phyloP scores from a whole-genome alignment of 805 yeast species.

The Metschnikowia koreensis region DNA sequence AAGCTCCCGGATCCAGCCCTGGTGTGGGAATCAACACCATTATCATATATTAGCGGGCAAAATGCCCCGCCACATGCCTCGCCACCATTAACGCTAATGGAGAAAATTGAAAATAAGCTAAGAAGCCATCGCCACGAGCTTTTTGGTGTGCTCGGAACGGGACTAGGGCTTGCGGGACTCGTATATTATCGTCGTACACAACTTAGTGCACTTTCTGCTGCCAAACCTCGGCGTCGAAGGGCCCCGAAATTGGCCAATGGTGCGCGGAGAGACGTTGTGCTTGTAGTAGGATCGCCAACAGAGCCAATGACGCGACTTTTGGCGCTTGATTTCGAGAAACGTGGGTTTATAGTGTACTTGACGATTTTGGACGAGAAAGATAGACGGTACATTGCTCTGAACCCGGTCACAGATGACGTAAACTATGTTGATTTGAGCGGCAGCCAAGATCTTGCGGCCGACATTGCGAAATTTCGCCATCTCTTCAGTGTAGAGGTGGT shows the following conservation, averaged over 20 bases:
- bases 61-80: neutral
- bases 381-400: slow-evolving; percentile 45
- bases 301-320: slow-evolving; percentile 70
- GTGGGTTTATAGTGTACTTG: slow-evolving; percentile 81
- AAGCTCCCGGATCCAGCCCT: slow-evolving; percentile 21
- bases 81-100: slow-evolving; percentile 1
- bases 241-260: slow-evolving; percentile 68
- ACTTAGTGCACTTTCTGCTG: neutral
- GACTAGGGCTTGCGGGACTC: slow-evolving; percentile 12
- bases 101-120: neutral
- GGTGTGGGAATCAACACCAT: slow-evolving; percentile 5
- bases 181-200: slow-evolving; percentile 4
- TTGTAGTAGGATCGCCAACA: slow-evolving; percentile 72
- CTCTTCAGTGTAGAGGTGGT: slow-evolving; percentile 52
- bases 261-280: slow-evolving; percentile 70
- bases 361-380: slow-evolving; percentile 68
- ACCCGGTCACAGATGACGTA: slow-evolving; percentile 66
- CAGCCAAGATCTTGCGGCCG: slow-evolving; percentile 42
- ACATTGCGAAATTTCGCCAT: slow-evolving; percentile 48
- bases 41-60: slow-evolving; percentile 2
- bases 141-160: slow-evolving; percentile 5
- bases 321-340: slow-evolving; percentile 68
- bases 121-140: slow-evolving; percentile 7
- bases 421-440: slow-evolving; percentile 60
- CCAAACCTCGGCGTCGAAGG: slow-evolving; percentile 35